Percentiles rank a stretch among this genome's conserved stretches.
Conservation (phyloP, 805 yeast species). For the Candida chauliodis region DNA sequence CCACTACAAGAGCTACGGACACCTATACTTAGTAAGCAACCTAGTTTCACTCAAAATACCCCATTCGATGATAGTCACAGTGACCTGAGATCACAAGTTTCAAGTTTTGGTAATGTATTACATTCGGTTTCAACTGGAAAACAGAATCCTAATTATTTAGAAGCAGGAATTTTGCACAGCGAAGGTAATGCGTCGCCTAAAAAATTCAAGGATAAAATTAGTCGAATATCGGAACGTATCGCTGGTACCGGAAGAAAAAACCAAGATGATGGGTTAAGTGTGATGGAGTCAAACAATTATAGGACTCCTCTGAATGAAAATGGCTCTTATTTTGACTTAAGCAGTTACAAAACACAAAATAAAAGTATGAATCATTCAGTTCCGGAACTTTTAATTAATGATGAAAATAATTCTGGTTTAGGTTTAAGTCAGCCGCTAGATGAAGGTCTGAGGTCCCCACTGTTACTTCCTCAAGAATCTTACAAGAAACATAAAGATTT, state of each 20-base stretch:
- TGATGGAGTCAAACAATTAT: conserved; percentile 1
- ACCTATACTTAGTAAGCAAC: not conserved
- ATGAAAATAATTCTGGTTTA: conserved; percentile 6
- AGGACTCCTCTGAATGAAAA: conserved; percentile 7
- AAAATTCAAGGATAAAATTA: conserved; percentile 21
- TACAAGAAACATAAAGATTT: conserved; percentile 8
- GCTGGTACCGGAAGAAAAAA: conserved; percentile 25
- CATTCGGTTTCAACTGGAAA: not conserved
- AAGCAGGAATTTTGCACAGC: conserved; percentile 15
- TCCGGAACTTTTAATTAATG: conserved; percentile 4
- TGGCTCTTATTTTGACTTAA: conserved; percentile 1
- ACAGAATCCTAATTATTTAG: conserved; percentile 13
- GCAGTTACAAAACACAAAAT: conserved; percentile 2
- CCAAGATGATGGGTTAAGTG: conserved; percentile 1
- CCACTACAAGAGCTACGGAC: conserved; percentile 14
- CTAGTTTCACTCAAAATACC: not conserved
- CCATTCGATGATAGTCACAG: conserved; percentile 6
- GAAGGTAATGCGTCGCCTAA: conserved; percentile 16
- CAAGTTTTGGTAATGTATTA: not conserved
- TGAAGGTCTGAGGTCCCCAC: no score
- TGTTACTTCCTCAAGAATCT: not conserved
- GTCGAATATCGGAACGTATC: conserved; percentile 32
- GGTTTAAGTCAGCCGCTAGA: conserved; percentile 4
- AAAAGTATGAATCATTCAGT: conserved; percentile 1
- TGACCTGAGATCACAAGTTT: not conserved